Base-by-base conservation (phyloP, 441 rosid species). In the Viola pubescens region DNA sequence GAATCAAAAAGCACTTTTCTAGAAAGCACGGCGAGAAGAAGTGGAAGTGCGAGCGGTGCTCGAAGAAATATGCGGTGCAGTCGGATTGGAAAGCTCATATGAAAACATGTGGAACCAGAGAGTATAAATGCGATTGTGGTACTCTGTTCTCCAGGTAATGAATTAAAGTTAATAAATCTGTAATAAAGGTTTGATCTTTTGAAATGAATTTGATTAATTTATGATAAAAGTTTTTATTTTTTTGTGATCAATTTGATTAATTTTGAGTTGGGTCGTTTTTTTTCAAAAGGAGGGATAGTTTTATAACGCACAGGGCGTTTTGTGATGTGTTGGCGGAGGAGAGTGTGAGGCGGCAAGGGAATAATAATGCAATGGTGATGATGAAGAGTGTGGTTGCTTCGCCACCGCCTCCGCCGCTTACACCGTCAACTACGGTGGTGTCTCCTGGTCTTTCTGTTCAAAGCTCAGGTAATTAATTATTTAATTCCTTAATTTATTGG, bases 61-160 rank as follows among this genome's bases (percentile, higher is more conserved):
- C 85, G 3, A 86, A 86, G 74, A 86, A 78, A 64, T 86, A 86
- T 67, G 92, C 92, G 1, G 92, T 86, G 4, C 84, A 75, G 68
- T 86, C 92, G 37, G 92, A 86, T 66, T 83, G 87, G 84, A 86
- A 83, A 47, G 89, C 92, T n/a, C 92, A 86, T 69, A 75, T 86
- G 87, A 86, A 83, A 65, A 80, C 81, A 62, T 86, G 89, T 51
- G 89, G 92, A 51, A 80, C 87, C 55, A 69, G 75, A 57, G 92
- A 86, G 80, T 86, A 81, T 54, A 79, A 70, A 70, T 86, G 92
- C 62, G 92, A 83, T 54, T 86, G 92, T 49, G 89, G 92, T 56
- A 79, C 85, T 48, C 53, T 86, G 65, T 86, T 86, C 71, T 86
- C 89, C 9, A 81, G 92, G 92, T 81, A 7, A 16, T 46, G 6